Base-by-base conservation (phyloP, 2,329 filamentous ascomycete species). In the Rhynchosporium graminicola region DNA sequence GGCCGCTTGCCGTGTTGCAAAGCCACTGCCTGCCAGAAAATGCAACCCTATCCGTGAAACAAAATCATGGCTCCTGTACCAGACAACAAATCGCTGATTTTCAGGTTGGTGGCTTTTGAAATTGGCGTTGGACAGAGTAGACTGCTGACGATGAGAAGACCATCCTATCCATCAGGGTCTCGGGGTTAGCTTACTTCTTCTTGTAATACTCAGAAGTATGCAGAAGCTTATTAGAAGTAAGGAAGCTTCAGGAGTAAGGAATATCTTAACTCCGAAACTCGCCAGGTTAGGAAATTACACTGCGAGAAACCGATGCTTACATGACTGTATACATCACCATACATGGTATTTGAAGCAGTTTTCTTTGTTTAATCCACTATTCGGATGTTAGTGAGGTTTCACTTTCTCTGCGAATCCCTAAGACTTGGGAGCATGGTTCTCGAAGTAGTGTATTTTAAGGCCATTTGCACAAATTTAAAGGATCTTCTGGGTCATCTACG, bases 1-100 rank as follows among this genome's bases (percentile, higher is more conserved):
- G 76, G 75, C 4, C 81, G 75, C 60, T 81, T 81, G 20, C 82
- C 81, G 61, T 80, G 82, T 52, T 79, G 78, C 12, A 83, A 70
- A 0, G 82, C 81, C 31, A 83, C 69, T 1, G 82, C 80, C 67
- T 83, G 81, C 79, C 79, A 83, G 48, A 83, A 71, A 3, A 83
- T 71, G 60, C 78, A 77, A 0, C 79, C 80, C 80, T 80, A 82
- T 2, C 81, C 80, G 29, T 82, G 77, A 13, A 80, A 75, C 33
- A 83, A 68, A 63, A 82, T 82, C 79, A 81, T 80, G 43, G 79
- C 76, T 1, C 81, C 81, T 4, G 78, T 82, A 4, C 81, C 80
- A 62, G 77, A 75, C 59, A 80, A 79, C 33, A 83, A 69, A 33
- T 78, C 74, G 10, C 72, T 74, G 4, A 80, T 71, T 0, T 76